Evolutionary conservation across 1,139 yeast genomes (phyloP).

Genomic region (Suhomyces anneliseae): DNA sequence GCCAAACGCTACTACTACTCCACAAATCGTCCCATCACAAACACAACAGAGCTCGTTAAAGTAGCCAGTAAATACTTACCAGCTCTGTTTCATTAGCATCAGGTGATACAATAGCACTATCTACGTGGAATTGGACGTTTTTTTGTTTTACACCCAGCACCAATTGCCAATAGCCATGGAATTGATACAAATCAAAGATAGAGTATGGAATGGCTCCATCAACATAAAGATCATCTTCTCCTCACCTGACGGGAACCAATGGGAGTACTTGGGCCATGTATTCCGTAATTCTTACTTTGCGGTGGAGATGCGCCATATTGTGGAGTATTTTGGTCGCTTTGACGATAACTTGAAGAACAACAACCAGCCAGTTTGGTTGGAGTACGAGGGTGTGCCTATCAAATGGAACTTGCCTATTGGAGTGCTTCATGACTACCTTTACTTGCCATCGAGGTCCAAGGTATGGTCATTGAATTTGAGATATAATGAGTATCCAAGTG

Average conservation of each 20-base stretch:
- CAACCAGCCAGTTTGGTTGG: slow-evolving; percentile 58
- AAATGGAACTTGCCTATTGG: slow-evolving; percentile 85
- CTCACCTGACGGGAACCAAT: slow-evolving; percentile 4
- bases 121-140: neutral
- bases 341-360: slow-evolving; percentile 26
- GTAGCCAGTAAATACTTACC: no score
- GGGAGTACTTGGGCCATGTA: slow-evolving; percentile 25
- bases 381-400: slow-evolving; percentile 60
- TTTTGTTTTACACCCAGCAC: neutral
- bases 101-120: no score
- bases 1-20: no score
- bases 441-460: slow-evolving; percentile 14
- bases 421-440: slow-evolving; percentile 56
- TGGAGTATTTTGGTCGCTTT: slow-evolving; percentile 44
- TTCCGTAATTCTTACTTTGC: slow-evolving; percentile 63
- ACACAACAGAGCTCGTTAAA: no score
- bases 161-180: neutral
- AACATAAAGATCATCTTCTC: slow-evolving; percentile 40
- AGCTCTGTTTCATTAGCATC: no score
- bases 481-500: slow-evolving; percentile 47
- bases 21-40: no score
- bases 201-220: slow-evolving; percentile 58
- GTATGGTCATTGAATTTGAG: slow-evolving; percentile 54
- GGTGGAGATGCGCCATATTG: slow-evolving; percentile 39
- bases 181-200: slow-evolving; percentile 28